phyloP scores from a whole-genome alignment of 495 filamentous ascomycete species.

The Penicillium atrosanguineum region DNA sequence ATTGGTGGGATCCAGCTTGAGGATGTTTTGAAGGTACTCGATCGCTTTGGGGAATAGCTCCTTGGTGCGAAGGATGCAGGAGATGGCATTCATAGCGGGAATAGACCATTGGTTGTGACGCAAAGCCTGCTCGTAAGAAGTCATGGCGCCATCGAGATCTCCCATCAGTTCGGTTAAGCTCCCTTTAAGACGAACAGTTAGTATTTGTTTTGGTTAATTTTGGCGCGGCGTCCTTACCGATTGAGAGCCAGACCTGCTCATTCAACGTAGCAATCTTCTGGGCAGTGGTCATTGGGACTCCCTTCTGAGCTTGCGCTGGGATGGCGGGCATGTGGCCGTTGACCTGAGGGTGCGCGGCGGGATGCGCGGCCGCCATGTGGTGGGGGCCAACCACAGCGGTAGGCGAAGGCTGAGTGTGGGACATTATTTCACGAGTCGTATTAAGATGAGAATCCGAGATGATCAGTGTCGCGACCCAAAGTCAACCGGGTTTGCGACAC shows the following conservation, averaged over 20 bases:
- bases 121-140: constrained; percentile 85
- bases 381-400: constrained; percentile 48
- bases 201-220: not conserved
- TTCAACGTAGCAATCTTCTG: constrained; percentile 66
- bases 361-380: constrained; percentile 40
- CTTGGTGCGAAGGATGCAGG: constrained; percentile 81
- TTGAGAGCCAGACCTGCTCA: constrained; percentile 89
- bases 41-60: constrained; percentile 94
- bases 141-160: constrained; percentile 82
- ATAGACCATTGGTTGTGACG: constrained; percentile 86
- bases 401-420: constrained; percentile 54
- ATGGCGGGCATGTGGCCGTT: constrained; percentile 51
- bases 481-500: constrained; percentile 36
- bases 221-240: constrained; percentile 59
- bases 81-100: constrained; percentile 91
- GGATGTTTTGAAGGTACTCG: constrained; percentile 85
- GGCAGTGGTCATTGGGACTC: constrained; percentile 48
- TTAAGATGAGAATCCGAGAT: constrained; percentile 3
- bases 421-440: constrained; percentile 28
- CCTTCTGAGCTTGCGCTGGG: constrained; percentile 53
- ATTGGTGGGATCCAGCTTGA: constrained; percentile 84
- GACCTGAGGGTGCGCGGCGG: constrained; percentile 48
- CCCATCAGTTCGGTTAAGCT: constrained; percentile 83
- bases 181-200: constrained; percentile 48
- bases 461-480: constrained; percentile 17